These are phyloP conservation scores for Mycena polygramma DNA, from an alignment of 768 basidiomycete species.

Conservation along the genomic window DNA sequence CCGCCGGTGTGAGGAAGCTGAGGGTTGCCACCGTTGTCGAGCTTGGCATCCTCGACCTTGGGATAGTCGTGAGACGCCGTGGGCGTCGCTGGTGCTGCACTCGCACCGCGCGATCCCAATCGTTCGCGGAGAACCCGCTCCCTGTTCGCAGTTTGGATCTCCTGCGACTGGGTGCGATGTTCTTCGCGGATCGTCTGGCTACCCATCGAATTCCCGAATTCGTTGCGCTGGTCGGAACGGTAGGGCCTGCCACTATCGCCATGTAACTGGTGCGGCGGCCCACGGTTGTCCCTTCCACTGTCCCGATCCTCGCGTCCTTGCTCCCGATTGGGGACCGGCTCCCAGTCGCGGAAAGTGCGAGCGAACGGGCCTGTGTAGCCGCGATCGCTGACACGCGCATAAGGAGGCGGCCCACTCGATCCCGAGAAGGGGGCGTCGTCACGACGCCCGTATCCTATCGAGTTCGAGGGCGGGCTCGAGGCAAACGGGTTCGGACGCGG, in stretches of 20 bases:
- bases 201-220: background rate
- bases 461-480: too few relatives aligned
- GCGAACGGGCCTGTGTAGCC: too few relatives aligned
- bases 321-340: too few relatives aligned
- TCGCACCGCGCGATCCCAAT: too few relatives aligned
- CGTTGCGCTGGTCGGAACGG: background rate
- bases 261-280: background rate
- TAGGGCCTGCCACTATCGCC: background rate
- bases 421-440: too few relatives aligned
- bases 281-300: background rate
- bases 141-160: background rate
- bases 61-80: background rate
- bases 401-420: too few relatives aligned
- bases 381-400: too few relatives aligned
- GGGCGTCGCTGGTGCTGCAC: too few relatives aligned
- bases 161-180: background rate
- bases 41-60: background rate
- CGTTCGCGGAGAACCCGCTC: background rate
- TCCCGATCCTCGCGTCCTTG: too few relatives aligned
- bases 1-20: background rate
- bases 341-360: too few relatives aligned
- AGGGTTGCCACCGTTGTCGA: background rate
- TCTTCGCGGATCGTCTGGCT: background rate
- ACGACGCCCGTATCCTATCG: too few relatives aligned
- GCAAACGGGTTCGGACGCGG: too few relatives aligned